Percentiles rank a stretch among this genome's conserved stretches.
Evolutionary conservation across 2,329 filamentous ascomycete species (phyloP).

Genomic region (Penicillium rolfsii): DNA sequence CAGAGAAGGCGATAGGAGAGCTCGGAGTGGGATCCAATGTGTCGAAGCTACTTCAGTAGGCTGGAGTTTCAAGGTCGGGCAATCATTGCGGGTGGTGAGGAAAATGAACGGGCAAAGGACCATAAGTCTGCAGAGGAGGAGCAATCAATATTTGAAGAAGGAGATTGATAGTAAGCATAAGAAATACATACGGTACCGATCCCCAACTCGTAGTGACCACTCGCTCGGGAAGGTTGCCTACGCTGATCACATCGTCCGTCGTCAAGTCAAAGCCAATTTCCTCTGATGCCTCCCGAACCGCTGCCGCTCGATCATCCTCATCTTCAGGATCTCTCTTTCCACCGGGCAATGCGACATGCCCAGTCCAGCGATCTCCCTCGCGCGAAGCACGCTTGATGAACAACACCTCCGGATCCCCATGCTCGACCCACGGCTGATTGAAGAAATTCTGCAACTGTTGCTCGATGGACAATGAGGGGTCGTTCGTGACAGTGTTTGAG

Average conservation of each 20-base stretch:
- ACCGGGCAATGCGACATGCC: conserved; percentile 69
- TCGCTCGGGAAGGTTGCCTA: conserved; percentile 67
- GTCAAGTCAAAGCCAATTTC: conserved; percentile 67
- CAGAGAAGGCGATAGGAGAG: conserved; percentile 62
- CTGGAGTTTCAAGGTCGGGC: conserved; percentile 64
- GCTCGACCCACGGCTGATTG: conserved; percentile 64
- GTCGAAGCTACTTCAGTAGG: conserved; percentile 69
- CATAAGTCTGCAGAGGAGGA: conserved; percentile 58
- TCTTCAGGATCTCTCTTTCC: conserved; percentile 69
- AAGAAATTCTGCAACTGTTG: conserved; percentile 62
- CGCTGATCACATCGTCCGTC: conserved; percentile 49
- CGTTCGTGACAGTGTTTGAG: conserved; percentile 23
- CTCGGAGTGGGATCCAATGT: conserved; percentile 69
- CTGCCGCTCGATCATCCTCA: conserved; percentile 63
- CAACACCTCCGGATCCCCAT: conserved; percentile 69
- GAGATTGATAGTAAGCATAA: neutral
- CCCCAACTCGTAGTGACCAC: conserved; percentile 70
- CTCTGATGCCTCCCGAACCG: conserved; percentile 66
- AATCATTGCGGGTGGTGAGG: conserved; percentile 59
- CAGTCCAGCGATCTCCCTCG: conserved; percentile 69
- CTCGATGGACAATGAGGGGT: conserved; percentile 32
- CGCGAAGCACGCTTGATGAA: conserved; percentile 71
- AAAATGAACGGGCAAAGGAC: conserved; percentile 71
- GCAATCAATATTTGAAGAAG: conserved; percentile 20
- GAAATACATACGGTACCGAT: conserved; percentile 56